A percentile compares a stretch with the other conserved stretches of the same genome.
These are phyloP conservation scores for Oryza meyeriana DNA, from an alignment of 176 grass and related monocot species.

Conservation along the genomic window DNA sequence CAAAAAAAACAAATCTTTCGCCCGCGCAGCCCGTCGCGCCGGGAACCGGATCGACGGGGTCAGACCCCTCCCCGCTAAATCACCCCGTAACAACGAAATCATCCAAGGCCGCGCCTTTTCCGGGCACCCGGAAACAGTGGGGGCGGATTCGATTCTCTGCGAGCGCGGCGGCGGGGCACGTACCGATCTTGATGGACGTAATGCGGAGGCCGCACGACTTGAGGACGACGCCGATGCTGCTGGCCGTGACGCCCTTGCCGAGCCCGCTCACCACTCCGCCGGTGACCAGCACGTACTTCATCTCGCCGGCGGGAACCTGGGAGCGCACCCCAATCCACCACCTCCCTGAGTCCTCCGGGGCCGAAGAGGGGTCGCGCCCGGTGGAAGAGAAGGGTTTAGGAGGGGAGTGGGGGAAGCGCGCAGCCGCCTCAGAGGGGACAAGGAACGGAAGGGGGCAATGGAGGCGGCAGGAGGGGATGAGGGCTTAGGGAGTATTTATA, in stretches of 20 bases:
- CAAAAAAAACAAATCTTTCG: slow-evolving; percentile 30
- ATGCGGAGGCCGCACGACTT: slow-evolving; percentile 68
- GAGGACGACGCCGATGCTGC: slow-evolving; percentile 68
- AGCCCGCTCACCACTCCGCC: slow-evolving; percentile 64
- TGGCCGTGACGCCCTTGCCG: slow-evolving; percentile 69
- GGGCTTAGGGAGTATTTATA: background rate
- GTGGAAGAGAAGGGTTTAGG: background rate
- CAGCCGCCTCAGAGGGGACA: background rate
- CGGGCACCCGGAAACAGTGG: background rate
- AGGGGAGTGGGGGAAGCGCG: background rate
- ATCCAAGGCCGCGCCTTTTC: slow-evolving; percentile 3
- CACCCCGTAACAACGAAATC: background rate
- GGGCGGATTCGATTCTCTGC: background rate
- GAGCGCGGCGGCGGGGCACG: slow-evolving; percentile 22
- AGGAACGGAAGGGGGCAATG: background rate
- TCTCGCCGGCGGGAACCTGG: slow-evolving; percentile 25
- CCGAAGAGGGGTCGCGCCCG: background rate
- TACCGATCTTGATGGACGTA: slow-evolving; percentile 70
- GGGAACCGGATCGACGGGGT: slow-evolving; percentile 34
- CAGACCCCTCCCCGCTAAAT: background rate
- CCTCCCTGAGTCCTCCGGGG: background rate
- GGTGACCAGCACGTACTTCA: slow-evolving; percentile 76
- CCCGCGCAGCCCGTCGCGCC: background rate
- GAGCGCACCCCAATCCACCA: background rate
- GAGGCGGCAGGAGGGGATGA: background rate